Evolutionary conservation across 2,329 filamentous ascomycete species (phyloP), one percentile per base, ranked within the genome.

Genomic region (Fulvia fulva): DNA sequence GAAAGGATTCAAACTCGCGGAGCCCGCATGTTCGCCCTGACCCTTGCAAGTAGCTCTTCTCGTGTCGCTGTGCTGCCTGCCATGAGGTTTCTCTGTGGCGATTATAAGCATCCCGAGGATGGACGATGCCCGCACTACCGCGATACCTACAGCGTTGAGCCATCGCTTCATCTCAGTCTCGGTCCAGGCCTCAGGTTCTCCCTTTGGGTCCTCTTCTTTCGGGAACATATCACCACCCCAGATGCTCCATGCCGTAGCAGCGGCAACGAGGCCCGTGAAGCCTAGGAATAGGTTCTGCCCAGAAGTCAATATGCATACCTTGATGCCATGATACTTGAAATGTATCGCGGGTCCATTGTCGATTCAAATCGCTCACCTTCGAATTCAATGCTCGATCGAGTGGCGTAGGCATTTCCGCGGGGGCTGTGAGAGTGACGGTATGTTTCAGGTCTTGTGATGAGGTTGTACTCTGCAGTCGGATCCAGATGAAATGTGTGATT

Each of bases 181-280:
- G 0, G 90, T 91, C 93, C 93, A 97, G 9, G 74, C 78, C 44
- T 83, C 79, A 2, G 86, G 86, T 62, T 87, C 85, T 60, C 91
- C 91, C 26, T 79, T 89, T n/a, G 92, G 91, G 71, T 96, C 91
- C 50, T 79, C 60, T 64, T 86, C 79, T 3, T 83, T 74, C 0
- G 92, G 92, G 68, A 97, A 96, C 69, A 97, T 83, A 63, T 93
- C 90, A 54, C 84, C 82, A 57, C 91, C 91, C 87, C 89, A 95
- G 67, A 97, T 93, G 19, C 84, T 83, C 87, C 89, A 96, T 44
- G 84, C 85, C 16, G 91, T 88, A 1, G 88, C 91, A 1, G 89
- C 90, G 6, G 89, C 89, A 14, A 97, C 83, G 53, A 95, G 81
- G 9, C 89, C 90, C 4, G 88, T 86, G 71, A 97, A 97, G 19